Evolutionary conservation across 768 basidiomycete species (phyloP).

Genomic region (Ramaria sp.): DNA sequence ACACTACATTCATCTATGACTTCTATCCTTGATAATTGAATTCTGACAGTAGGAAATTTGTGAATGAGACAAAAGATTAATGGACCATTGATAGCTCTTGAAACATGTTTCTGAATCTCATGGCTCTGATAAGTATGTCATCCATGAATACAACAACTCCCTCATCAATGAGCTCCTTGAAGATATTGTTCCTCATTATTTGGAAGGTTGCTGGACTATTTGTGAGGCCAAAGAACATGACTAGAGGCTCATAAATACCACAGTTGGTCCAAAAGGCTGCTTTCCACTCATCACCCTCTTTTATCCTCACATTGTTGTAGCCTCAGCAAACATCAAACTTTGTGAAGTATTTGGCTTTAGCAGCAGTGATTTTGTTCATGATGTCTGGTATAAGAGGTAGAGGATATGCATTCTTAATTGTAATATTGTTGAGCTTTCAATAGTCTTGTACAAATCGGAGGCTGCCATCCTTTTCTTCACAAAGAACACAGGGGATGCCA

Average conservation of each 20-base stretch:
- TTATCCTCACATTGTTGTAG: slow-evolving; percentile 27
- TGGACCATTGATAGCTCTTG: no score
- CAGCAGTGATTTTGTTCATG: not conserved
- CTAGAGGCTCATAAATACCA: slow-evolving; percentile 28
- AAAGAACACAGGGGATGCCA: slow-evolving; percentile 19
- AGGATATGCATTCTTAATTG: slow-evolving; percentile 23
- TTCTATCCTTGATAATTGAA: no score
- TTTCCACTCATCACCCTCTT: slow-evolving; percentile 32
- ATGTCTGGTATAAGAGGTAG: slow-evolving; percentile 23
- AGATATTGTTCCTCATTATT: slow-evolving; percentile 19
- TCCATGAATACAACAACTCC: slow-evolving; percentile 1
- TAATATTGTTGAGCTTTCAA: slow-evolving; percentile 19
- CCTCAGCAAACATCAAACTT: slow-evolving; percentile 19
- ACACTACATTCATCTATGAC: no score
- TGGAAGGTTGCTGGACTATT: slow-evolving; percentile 30
- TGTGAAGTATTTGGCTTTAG: slow-evolving; percentile 16
- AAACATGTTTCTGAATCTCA: no score
- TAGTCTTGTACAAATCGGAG: slow-evolving; percentile 25
- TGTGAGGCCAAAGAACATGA: slow-evolving; percentile 28
- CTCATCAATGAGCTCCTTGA: not conserved
- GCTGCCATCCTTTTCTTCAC: slow-evolving; percentile 24
- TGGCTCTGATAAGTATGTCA: not conserved
- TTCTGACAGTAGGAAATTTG: no score
- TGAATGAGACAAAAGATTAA: no score
- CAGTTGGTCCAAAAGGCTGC: slow-evolving; percentile 26